Evolutionary conservation across 2,329 filamentous ascomycete species (phyloP).

Genomic region (Colletotrichum nymphaeae): DNA sequence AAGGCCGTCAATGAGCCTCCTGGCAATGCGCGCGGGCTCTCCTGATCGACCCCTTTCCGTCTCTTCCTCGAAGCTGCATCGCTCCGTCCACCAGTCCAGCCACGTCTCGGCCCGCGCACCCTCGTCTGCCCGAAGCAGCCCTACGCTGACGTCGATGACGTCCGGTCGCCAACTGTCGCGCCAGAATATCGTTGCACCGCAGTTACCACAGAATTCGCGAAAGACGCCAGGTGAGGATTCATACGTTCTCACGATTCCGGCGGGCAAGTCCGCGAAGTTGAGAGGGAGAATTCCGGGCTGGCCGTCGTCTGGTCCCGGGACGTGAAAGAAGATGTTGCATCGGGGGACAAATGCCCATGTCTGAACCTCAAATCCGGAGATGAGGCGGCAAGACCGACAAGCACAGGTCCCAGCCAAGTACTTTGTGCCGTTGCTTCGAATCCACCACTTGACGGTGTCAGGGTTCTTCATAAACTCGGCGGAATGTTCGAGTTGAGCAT

Average conservation of each 20-base stretch:
- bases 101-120: slow-evolving; percentile 68
- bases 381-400: slow-evolving; percentile 71
- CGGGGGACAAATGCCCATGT: slow-evolving; percentile 74
- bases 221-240: slow-evolving; percentile 63
- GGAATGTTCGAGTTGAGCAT: slow-evolving; percentile 10
- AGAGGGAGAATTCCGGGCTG: slow-evolving; percentile 39
- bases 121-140: slow-evolving; percentile 61
- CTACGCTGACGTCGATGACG: slow-evolving; percentile 73
- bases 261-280: slow-evolving; percentile 48
- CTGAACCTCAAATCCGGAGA: slow-evolving; percentile 72
- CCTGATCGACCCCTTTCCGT: slow-evolving; percentile 46
- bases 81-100: slow-evolving; percentile 70
- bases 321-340: slow-evolving; percentile 63
- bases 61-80: slow-evolving; percentile 71
- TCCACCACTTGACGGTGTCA: slow-evolving; percentile 68
- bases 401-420: slow-evolving; percentile 71
- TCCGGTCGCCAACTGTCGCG: slow-evolving; percentile 62
- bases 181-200: slow-evolving; percentile 75
- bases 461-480: slow-evolving; percentile 50
- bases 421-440: slow-evolving; percentile 58
- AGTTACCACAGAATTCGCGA: slow-evolving; percentile 71
- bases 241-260: slow-evolving; percentile 62
- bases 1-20: slow-evolving; percentile 41
- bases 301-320: slow-evolving; percentile 32
- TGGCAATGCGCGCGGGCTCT: slow-evolving; percentile 40